Conservation (phyloP, 2,329 filamentous ascomycete genomes). For the Dactylellina drechsleri region DNA sequence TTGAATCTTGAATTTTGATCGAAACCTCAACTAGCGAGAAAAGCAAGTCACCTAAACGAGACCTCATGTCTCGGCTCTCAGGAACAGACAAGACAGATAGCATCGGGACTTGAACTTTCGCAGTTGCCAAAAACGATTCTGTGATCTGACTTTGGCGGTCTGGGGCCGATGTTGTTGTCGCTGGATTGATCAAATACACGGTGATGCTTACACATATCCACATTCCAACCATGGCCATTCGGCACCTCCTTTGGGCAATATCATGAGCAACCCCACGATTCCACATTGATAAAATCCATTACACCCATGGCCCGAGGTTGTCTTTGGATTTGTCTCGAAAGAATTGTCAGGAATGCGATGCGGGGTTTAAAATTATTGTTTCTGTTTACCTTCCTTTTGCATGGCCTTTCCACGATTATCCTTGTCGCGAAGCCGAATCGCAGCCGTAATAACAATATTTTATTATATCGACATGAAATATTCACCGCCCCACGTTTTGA, state of each 20-base stretch:
- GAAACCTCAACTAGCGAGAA: conserved; percentile 31
- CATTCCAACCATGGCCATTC: conserved; percentile 34
- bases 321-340: not conserved
- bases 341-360: conserved; percentile 11
- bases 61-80: conserved; percentile 29
- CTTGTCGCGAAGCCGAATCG: conserved; percentile 17
- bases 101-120: not conserved
- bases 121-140: not conserved
- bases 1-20: conserved; percentile 2
- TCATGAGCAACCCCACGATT: conserved; percentile 45
- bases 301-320: conserved; percentile 26
- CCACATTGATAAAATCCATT: conserved; percentile 40
- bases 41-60: conserved; percentile 10
- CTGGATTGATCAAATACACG: conserved; percentile 10
- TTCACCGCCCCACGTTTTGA: conserved; percentile 29
- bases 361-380: conserved; percentile 37
- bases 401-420: conserved; percentile 22
- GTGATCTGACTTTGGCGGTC: not conserved
- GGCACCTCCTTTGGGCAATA: conserved; percentile 27
- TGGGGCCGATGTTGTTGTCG: not conserved
- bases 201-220: not conserved
- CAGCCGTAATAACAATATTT: conserved; percentile 13
- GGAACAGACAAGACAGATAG: conserved; percentile 1
- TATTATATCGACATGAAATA: conserved; percentile 29
- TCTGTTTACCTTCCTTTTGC: conserved; percentile 36